Conservation (phyloP, 1,139 yeast genomes). For the Taphrina communis region DNA sequence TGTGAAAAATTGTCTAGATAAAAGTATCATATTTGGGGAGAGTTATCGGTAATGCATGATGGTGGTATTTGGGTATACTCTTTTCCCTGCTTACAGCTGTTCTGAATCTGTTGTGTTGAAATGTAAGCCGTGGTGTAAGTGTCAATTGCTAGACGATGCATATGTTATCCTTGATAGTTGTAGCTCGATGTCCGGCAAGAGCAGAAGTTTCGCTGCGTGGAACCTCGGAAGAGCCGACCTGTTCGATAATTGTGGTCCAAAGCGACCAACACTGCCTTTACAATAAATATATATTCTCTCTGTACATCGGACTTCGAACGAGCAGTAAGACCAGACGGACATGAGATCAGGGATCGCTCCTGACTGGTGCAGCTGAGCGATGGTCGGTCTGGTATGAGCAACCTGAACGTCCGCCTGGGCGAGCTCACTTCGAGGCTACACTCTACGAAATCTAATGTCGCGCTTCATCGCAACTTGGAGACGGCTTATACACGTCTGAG, state of each 20-base stretch:
- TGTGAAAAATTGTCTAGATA: not conserved
- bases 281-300: too few relatives aligned
- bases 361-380: not conserved
- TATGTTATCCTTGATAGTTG: too few relatives aligned
- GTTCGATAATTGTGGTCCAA: too few relatives aligned
- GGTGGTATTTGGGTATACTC: not conserved
- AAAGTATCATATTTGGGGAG: not conserved
- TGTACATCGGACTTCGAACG: not conserved
- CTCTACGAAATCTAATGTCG: not conserved
- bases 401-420: slow-evolving; percentile 6
- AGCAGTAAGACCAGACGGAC: not conserved
- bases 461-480: slow-evolving; percentile 8
- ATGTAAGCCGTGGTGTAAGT: too few relatives aligned
- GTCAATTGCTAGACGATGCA: too few relatives aligned
- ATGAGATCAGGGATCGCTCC: not conserved
- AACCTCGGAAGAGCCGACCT: too few relatives aligned
- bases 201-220: too few relatives aligned
- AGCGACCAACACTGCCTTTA: too few relatives aligned
- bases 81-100: too few relatives aligned
- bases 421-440: slow-evolving; percentile 15
- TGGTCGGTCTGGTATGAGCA: slow-evolving; percentile 7
- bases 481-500: slow-evolving; percentile 14
- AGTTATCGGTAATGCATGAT: not conserved
- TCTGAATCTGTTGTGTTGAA: too few relatives aligned
- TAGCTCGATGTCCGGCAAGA: too few relatives aligned